Conservation (phyloP, 1,139 yeast genomes). For the Geotrichum cucujoidarum region DNA sequence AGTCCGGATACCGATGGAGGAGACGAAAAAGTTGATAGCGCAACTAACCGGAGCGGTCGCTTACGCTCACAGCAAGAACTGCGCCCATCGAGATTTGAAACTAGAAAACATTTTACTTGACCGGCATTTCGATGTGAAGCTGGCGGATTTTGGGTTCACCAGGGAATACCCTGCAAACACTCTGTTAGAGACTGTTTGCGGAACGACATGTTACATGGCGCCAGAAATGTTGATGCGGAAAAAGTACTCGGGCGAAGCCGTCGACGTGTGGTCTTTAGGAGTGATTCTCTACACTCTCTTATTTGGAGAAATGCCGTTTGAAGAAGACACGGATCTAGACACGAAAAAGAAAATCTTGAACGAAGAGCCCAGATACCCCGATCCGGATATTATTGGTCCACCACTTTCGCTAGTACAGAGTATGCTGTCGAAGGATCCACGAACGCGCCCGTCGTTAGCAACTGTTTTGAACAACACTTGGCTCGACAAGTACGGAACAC, state of each 20-base stretch:
- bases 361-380: conserved; percentile 55
- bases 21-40: conserved; percentile 58
- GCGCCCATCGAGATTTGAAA: conserved; percentile 87
- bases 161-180: conserved; percentile 61
- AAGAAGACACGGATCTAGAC: conserved; percentile 58
- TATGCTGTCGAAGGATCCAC: conserved; percentile 64
- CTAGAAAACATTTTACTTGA: conserved; percentile 79
- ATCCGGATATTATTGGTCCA: conserved; percentile 42
- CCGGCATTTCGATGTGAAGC: conserved; percentile 60
- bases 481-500: conserved; percentile 47
- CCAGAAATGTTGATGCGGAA: conserved; percentile 73
- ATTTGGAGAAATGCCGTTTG: conserved; percentile 88
- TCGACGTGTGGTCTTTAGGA: conserved; percentile 92
- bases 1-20: conserved; percentile 46
- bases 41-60: conserved; percentile 80
- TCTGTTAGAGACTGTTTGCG: conserved; percentile 81
- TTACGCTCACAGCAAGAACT: conserved; percentile 74
- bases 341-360: conserved; percentile 59
- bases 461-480: conserved; percentile 62
- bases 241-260: conserved; percentile 72
- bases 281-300: conserved; percentile 85
- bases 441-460: conserved; percentile 53
- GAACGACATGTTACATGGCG: conserved; percentile 95
- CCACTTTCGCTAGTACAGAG: conserved; percentile 48
- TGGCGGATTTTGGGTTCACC: conserved; percentile 92